phyloP scores from a whole-genome alignment of 2,329 filamentous ascomycete species.

The Nothomitra cinnamomea region DNA sequence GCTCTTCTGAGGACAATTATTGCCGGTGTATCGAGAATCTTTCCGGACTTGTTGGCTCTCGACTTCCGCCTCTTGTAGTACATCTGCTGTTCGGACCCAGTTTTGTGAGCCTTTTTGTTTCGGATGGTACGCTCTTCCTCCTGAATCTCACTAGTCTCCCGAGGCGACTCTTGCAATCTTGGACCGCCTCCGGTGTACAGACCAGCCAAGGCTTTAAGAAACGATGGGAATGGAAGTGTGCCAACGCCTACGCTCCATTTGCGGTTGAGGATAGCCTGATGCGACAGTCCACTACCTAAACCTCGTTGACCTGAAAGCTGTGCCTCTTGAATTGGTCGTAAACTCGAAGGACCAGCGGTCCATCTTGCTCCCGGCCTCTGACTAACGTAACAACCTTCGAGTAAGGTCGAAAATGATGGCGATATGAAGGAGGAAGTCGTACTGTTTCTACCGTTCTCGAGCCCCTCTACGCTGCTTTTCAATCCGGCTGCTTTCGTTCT shows the following conservation, averaged over 20 bases:
- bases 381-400: neutral
- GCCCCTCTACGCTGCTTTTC: neutral
- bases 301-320: neutral
- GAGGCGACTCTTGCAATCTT: neutral
- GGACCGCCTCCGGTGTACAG: neutral
- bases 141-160: neutral
- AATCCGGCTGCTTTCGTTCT: neutral
- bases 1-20: slow-evolving; percentile 2
- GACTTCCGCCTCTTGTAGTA: neutral
- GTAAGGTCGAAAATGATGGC: neutral
- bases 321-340: neutral
- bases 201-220: neutral
- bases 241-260: neutral
- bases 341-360: neutral
- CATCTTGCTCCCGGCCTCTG: neutral
- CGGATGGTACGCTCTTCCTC: neutral
- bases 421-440: too few species aligned
- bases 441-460: neutral
- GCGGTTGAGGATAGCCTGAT: neutral
- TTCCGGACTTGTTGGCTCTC: neutral
- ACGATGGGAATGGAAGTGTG: neutral
- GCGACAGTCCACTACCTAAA: neutral
- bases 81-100: neutral
- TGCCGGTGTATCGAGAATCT: neutral
- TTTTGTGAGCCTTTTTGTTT: too few species aligned